Evolutionary conservation across 148 eudicot species (phyloP).

Genomic region (Diospyros kaki): DNA sequence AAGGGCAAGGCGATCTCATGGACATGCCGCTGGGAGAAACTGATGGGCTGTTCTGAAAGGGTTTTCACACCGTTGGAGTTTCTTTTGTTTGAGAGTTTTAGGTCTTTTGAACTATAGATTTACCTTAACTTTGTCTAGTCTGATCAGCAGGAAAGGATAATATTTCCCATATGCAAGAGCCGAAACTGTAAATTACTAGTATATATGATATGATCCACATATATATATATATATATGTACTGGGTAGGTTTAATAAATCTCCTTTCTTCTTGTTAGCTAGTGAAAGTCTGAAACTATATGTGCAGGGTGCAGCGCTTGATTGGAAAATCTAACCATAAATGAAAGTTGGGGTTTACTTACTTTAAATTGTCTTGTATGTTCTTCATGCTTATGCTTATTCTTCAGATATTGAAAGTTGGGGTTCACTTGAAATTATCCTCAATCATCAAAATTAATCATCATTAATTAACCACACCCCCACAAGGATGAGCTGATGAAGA

Average conservation of each 20-base stretch:
- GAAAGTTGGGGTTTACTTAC: no score
- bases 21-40: conserved; percentile 42
- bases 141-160: neutral
- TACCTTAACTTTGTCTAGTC: neutral
- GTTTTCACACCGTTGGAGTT: neutral
- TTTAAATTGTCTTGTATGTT: neutral
- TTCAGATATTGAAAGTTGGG: conserved; percentile 1
- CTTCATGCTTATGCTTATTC: neutral
- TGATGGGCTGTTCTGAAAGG: conserved; percentile 37
- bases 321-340: no score
- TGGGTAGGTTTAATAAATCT: neutral
- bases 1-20: conserved; percentile 46
- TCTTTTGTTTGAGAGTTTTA: neutral
- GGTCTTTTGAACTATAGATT: neutral
- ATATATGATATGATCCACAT: neutral
- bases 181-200: conserved; percentile 5
- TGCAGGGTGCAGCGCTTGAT: no score
- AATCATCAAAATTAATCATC: neutral
- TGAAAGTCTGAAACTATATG: no score
- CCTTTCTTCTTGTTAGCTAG: neutral
- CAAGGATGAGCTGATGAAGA: no score
- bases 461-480: no score
- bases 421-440: neutral
- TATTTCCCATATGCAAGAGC: neutral
- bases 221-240: neutral